Evolutionary conservation across 495 filamentous ascomycete species (phyloP).

Genomic region (Neurospora sp.): DNA sequence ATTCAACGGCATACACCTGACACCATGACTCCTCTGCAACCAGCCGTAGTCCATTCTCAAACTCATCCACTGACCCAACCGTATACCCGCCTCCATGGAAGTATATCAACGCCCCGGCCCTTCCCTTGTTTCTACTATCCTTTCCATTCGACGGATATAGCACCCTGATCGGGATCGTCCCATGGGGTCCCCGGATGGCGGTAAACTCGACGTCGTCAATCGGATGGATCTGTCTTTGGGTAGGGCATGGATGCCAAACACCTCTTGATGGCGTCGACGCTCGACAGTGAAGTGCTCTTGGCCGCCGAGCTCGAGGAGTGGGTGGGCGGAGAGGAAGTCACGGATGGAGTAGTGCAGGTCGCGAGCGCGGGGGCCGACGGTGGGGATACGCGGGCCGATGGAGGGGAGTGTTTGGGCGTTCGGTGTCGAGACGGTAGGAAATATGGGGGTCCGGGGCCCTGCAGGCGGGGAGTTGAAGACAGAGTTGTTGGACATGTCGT

Average conservation of each 20-base stretch:
- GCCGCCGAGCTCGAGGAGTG: conserved; percentile 14
- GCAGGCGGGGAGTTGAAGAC: neutral
- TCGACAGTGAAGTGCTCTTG: conserved; percentile 18
- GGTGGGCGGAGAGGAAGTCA: conserved; percentile 6
- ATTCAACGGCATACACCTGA: conserved; percentile 24
- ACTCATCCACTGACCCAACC: conserved; percentile 27
- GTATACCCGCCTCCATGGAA: conserved; percentile 34
- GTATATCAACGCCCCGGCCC: conserved; percentile 21
- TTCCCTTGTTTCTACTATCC: neutral
- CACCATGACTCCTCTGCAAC: conserved; percentile 15
- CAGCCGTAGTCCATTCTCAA: conserved; percentile 26
- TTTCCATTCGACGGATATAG: conserved; percentile 18
- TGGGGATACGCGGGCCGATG: neutral
- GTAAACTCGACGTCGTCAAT: conserved; percentile 25
- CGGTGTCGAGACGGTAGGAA: neutral
- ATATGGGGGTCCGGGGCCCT: neutral
- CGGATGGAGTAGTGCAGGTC: conserved; percentile 1
- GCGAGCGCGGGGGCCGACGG: conserved; percentile 2
- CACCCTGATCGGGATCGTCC: conserved; percentile 23
- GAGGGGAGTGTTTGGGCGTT: neutral
- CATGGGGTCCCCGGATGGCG: conserved; percentile 26
- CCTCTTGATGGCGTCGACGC: conserved; percentile 19
- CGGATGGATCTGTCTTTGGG: conserved; percentile 7
- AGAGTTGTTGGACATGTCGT: neutral
- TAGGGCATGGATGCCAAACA: conserved; percentile 23